Evolutionary conservation across 2,329 filamentous ascomycete species (phyloP).

Genomic region (Pseudogymnoascus destructans): DNA sequence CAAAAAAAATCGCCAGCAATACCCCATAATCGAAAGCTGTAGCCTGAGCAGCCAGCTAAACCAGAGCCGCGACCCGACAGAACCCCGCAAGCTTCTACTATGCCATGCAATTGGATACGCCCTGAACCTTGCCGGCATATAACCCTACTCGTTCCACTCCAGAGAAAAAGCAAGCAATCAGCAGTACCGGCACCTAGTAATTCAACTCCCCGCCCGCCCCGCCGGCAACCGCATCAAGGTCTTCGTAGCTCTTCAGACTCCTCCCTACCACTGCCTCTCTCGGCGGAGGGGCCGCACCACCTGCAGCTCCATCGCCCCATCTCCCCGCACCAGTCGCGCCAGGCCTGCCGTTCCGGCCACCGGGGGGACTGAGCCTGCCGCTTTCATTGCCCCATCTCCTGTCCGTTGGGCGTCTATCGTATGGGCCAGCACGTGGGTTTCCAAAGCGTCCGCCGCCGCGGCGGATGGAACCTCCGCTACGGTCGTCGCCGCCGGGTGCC

Average conservation of each 20-base stretch:
- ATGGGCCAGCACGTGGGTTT: constrained; percentile 52
- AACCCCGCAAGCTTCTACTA: not conserved
- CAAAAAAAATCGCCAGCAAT: constrained; percentile 5
- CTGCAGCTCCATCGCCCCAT: constrained; percentile 62
- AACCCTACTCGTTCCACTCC: not conserved
- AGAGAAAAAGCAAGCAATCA: not conserved
- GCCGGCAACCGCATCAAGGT: constrained; percentile 74
- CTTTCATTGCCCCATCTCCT: constrained; percentile 34
- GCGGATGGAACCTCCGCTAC: constrained; percentile 53
- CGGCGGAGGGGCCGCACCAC: constrained; percentile 66
- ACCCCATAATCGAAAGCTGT: not conserved
- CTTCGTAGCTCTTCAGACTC: constrained; percentile 93
- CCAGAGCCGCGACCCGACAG: not conserved
- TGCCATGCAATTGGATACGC: constrained; percentile 3
- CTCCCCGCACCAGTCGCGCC: constrained; percentile 39
- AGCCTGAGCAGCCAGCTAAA: not conserved
- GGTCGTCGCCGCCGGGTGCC: constrained; percentile 38
- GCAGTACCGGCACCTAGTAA: constrained; percentile 43
- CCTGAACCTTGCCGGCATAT: not conserved
- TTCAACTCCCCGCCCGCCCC: constrained; percentile 74
- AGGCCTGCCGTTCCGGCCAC: constrained; percentile 37
- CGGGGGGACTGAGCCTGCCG: constrained; percentile 36
- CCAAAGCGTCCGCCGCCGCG: constrained; percentile 51
- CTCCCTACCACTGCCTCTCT: constrained; percentile 85
- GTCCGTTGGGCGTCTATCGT: constrained; percentile 53